Conservation (phyloP, 2,329 filamentous ascomycete species). For the Blastomyces emzantsi region DNA sequence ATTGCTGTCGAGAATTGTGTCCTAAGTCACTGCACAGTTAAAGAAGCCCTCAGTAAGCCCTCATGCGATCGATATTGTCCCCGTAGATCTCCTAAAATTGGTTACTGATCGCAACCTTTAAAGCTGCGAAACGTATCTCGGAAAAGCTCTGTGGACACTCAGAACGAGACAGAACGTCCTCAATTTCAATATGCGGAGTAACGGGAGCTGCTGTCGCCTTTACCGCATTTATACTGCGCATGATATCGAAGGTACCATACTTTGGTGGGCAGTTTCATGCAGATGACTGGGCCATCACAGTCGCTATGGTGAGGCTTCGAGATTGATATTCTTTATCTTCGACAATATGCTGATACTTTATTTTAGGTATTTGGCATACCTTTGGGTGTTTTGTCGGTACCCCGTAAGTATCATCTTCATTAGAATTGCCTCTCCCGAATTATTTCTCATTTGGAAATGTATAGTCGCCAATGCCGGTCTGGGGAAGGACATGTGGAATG, state of each 20-base stretch:
- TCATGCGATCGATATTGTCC: background rate
- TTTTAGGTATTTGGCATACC: constrained; percentile 2
- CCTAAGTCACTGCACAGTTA: background rate
- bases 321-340: background rate
- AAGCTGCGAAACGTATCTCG: constrained; percentile 2
- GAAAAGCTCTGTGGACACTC: background rate
- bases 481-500: constrained; percentile 5
- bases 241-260: constrained; percentile 3
- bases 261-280: constrained; percentile 3
- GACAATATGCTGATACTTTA: background rate
- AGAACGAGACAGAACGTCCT: background rate
- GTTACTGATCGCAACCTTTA: background rate
- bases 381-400: background rate
- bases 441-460: background rate
- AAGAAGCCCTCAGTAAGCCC: constrained; percentile 4
- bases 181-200: background rate
- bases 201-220: background rate
- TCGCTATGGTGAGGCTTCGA: constrained; percentile 1
- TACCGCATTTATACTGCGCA: background rate
- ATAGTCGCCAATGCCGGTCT: constrained; percentile 7
- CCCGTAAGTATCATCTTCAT: background rate
- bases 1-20: background rate
- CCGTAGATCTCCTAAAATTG: background rate
- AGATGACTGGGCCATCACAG: constrained; percentile 5
- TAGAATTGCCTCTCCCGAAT: background rate